phyloP scores from a whole-genome alignment of 305 asterid genomes.

The Fraxinus albicans region DNA sequence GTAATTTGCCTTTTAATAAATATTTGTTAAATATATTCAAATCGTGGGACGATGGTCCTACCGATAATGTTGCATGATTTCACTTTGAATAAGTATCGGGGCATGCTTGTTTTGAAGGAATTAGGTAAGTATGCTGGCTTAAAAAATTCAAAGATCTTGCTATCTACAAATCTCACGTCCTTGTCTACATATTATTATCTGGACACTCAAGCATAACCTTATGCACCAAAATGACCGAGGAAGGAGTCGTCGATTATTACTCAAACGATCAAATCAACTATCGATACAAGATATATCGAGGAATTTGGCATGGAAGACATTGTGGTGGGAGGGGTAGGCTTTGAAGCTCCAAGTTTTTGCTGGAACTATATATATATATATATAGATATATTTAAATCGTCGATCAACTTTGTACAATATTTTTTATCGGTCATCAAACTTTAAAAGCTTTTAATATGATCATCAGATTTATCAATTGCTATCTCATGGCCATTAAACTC shows the following conservation, averaged over 20 bases:
- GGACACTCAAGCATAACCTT: neutral
- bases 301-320: neutral
- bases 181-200: neutral
- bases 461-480: neutral
- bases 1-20: too few relatives aligned
- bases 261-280: neutral
- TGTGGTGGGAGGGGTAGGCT: neutral
- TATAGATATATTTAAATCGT: too few relatives aligned
- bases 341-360: neutral
- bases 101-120: neutral
- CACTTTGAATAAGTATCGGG: neutral
- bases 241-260: neutral
- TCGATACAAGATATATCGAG: neutral
- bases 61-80: neutral
- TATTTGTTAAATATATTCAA: too few relatives aligned
- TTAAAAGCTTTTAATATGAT: neutral
- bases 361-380: too few relatives aligned
- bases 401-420: neutral
- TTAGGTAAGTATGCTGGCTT: neutral
- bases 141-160: neutral
- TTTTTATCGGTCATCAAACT: neutral
- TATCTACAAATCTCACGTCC: too few relatives aligned
- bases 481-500: neutral
- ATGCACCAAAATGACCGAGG: neutral
- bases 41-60: neutral